Evolutionary conservation across 306 rosid species (phyloP).

Genomic region (Cyamopsis tetragonoloba): DNA sequence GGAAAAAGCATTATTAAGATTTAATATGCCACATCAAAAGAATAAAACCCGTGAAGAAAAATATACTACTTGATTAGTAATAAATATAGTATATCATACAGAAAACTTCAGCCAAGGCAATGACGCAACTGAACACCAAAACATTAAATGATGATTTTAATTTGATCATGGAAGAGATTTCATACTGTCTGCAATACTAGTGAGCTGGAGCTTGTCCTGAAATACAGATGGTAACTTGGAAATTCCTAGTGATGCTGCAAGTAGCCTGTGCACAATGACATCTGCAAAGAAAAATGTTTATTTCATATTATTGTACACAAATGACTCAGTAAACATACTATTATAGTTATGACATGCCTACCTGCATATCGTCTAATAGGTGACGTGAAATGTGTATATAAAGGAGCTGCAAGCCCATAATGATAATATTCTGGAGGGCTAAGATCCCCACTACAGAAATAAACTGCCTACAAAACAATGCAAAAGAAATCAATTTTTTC

Average conservation of each 20-base stretch:
- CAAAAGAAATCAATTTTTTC: constrained; percentile 10
- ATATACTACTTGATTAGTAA: not conserved
- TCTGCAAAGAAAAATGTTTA: constrained; percentile 49
- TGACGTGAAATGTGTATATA: constrained; percentile 96
- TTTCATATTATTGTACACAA: constrained; percentile 9
- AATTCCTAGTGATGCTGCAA: constrained; percentile 88
- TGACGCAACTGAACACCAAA: not conserved
- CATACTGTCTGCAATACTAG: constrained; percentile 86
- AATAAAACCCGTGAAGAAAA: constrained; percentile 4
- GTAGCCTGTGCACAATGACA: constrained; percentile 92
- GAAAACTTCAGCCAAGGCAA: not conserved
- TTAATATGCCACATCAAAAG: constrained; percentile 9
- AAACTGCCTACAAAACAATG: constrained; percentile 64
- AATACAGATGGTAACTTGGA: constrained; percentile 67
- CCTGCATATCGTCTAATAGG: constrained; percentile 98
- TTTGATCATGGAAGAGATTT: constrained; percentile 20
- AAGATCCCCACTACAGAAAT: constrained; percentile 95
- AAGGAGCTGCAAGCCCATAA: constrained; percentile 91
- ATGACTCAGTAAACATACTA: constrained; percentile 16
- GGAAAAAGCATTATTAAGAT: constrained; percentile 13
- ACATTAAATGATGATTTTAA: not conserved
- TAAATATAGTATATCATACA: not conserved
- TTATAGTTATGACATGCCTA: constrained; percentile 15
- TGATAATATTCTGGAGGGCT: constrained; percentile 91
- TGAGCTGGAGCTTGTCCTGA: constrained; percentile 73